A percentile compares a stretch with the other conserved stretches of the same genome.
Evolutionary conservation across 225 moss, liverwort and hornwort species (phyloP).

Genomic region (Anthoceros angustus): DNA sequence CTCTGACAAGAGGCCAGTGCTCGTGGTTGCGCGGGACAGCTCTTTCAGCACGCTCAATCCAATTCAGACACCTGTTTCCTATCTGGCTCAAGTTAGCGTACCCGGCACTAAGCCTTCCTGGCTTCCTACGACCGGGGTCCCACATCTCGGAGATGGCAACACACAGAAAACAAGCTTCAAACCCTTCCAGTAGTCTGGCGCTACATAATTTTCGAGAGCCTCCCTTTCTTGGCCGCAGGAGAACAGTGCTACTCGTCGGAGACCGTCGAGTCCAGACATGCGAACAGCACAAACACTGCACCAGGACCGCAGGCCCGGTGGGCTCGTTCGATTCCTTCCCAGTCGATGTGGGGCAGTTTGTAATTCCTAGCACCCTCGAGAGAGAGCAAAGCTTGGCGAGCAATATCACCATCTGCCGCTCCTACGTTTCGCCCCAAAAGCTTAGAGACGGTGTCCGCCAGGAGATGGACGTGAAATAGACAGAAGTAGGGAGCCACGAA

Average conservation of each 20-base stretch:
- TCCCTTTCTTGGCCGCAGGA: neutral
- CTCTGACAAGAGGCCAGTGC: neutral
- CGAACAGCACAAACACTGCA: neutral
- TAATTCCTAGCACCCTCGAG: neutral
- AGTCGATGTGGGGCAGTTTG: neutral
- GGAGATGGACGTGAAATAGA: neutral
- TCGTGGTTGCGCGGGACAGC: neutral
- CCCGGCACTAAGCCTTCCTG: neutral
- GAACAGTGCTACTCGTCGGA: neutral
- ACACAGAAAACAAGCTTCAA: neutral
- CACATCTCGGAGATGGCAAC: neutral
- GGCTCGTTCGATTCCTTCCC: neutral
- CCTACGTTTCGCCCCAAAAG: too few relatives aligned
- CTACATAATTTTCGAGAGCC: neutral
- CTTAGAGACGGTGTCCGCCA: neutral
- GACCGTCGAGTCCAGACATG: neutral
- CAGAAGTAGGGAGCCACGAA: neutral
- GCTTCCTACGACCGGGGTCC: neutral
- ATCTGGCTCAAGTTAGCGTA: neutral
- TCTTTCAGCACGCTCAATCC: neutral
- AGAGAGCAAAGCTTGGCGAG: neutral
- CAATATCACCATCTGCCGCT: neutral
- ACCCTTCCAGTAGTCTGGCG: neutral
- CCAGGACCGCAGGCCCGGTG: neutral
- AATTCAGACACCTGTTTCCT: neutral